phyloP scores from a whole-genome alignment of 345 rosid genomes.

The Trapa incisa region DNA sequence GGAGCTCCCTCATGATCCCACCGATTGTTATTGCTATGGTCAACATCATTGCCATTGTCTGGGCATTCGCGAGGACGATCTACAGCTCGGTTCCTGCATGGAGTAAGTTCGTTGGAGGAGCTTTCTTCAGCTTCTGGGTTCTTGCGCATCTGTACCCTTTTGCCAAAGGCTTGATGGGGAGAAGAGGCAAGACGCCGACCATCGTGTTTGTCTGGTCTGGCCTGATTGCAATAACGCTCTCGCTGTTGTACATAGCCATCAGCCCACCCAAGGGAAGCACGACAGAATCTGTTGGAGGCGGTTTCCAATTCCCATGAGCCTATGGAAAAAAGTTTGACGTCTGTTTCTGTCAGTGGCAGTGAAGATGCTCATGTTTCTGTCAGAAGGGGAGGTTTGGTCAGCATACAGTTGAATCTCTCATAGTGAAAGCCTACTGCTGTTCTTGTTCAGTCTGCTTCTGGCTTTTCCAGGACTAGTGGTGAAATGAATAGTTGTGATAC shows the following conservation, averaged over 20 bases:
- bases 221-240: conserved; percentile 73
- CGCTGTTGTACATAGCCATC: conserved; percentile 70
- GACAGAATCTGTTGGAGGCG: conserved; percentile 18
- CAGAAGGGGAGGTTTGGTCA: too few species aligned
- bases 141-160: conserved; percentile 88
- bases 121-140: conserved; percentile 93
- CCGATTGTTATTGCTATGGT: conserved; percentile 88
- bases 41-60: conserved; percentile 56
- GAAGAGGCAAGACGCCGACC: conserved; percentile 85
- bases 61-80: conserved; percentile 59
- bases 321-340: too few species aligned
- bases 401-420: too few species aligned
- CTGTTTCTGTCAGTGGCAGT: too few species aligned
- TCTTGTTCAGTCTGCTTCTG: too few species aligned
- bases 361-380: too few species aligned
- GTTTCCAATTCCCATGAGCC: conserved; percentile 55
- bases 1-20: conserved; percentile 83
- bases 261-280: conserved; percentile 29
- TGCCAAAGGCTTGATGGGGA: conserved; percentile 94
- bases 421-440: too few species aligned
- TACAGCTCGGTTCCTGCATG: conserved; percentile 55
- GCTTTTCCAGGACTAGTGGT: too few species aligned
- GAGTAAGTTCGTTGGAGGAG: conserved; percentile 87
- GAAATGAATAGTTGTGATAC: too few species aligned
- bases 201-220: conserved; percentile 92